phyloP scores from a whole-genome alignment of 75 land plant genomes.

The Picea sitchensis region DNA sequence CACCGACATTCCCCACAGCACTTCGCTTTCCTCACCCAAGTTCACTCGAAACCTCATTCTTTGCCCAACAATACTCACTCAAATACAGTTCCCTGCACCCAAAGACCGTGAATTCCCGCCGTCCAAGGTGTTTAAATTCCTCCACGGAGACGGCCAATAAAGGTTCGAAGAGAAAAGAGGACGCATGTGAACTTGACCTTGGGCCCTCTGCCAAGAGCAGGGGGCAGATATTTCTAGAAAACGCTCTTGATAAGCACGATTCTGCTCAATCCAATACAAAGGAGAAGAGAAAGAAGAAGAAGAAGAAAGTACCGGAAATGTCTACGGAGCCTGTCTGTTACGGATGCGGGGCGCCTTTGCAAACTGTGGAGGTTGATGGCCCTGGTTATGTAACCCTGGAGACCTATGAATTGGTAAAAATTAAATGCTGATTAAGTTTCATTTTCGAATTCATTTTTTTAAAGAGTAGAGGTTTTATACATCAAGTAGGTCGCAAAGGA shows the following conservation, averaged over 20 bases:
- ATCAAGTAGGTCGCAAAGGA: no score
- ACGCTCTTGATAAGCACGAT: conserved; percentile 6
- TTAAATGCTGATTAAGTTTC: neutral
- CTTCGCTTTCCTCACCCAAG: neutral
- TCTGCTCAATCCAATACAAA: conserved; percentile 13
- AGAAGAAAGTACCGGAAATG: neutral
- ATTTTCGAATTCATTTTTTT: neutral
- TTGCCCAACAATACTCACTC: neutral
- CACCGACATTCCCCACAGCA: neutral
- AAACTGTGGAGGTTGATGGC: conserved; percentile 58
- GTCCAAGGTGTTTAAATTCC: neutral
- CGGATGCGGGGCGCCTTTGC: conserved; percentile 94
- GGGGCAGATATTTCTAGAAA: conserved; percentile 33
- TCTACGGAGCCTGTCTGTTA: conserved; percentile 57
- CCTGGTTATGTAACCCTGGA: conserved; percentile 80
- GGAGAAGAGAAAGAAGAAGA: conserved; percentile 2
- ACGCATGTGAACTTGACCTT: neutral
- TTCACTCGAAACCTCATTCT: neutral
- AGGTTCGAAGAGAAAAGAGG: neutral
- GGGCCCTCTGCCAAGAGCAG: conserved; percentile 26
- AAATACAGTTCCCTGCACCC: neutral
- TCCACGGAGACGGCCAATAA: neutral
- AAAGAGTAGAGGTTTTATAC: no score
- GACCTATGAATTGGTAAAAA: conserved; percentile 65
- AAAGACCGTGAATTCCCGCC: neutral